phyloP scores from a whole-genome alignment of 352 stramenopile genomes.

The Globisporangium ultimum region DNA sequence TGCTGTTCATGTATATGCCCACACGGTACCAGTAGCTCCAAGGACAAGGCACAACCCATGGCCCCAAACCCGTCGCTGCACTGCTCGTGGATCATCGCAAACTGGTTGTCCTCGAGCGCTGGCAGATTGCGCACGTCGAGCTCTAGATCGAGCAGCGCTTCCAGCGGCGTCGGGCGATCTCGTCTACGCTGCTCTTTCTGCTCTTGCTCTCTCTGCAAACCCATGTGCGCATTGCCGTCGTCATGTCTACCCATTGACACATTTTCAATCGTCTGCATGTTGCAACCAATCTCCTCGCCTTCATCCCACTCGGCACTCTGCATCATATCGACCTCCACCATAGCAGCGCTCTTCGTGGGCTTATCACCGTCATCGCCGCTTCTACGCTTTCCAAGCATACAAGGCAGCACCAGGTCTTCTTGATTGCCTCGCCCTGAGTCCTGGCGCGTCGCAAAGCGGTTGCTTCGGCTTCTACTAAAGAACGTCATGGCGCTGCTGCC shows the following conservation, averaged over 20 bases:
- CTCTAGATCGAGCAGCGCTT: conserved; percentile 47
- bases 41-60: conserved; percentile 25
- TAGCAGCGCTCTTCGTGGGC: conserved; percentile 11
- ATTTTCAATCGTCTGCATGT: neutral
- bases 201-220: neutral
- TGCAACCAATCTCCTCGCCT: conserved; percentile 1
- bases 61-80: conserved; percentile 4
- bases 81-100: conserved; percentile 12
- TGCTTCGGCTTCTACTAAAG: neutral
- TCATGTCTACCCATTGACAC: neutral
- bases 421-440: conserved; percentile 21
- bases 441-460: neutral
- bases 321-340: conserved; percentile 9
- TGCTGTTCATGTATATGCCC: too few species aligned
- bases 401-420: conserved; percentile 14
- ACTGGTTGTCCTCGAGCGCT: conserved; percentile 26
- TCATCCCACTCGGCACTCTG: conserved; percentile 12
- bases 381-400: neutral
- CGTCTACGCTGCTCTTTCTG: neutral
- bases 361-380: neutral
- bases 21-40: conserved; percentile 50
- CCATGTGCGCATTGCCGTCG: neutral
- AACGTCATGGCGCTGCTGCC: neutral
- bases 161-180: conserved; percentile 23
- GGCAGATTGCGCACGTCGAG: conserved; percentile 30